Evolutionary conservation across 768 basidiomycete species (phyloP).

Genomic region (Macrocybe gigantea): DNA sequence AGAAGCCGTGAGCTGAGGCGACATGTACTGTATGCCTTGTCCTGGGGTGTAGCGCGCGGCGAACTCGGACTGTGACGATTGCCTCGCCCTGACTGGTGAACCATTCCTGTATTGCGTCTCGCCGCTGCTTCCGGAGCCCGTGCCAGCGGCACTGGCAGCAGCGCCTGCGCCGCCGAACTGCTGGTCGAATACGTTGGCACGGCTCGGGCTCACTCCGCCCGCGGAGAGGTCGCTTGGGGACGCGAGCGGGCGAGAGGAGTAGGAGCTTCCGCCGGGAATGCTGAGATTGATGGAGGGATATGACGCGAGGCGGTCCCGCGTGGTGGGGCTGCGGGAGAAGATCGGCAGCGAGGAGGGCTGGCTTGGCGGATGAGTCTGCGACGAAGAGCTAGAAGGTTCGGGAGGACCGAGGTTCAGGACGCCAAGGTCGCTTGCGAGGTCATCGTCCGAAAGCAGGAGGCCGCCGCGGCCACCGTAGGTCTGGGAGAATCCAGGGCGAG

Average conservation of each 20-base stretch:
- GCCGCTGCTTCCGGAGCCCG: too few species aligned
- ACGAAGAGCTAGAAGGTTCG: slow-evolving; percentile 23
- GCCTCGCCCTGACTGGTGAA: slow-evolving; percentile 15
- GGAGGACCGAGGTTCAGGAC: slow-evolving; percentile 50
- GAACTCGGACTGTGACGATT: slow-evolving; percentile 29
- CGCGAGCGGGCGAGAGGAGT: slow-evolving; percentile 44
- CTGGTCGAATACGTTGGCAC: slow-evolving; percentile 38
- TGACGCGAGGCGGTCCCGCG: slow-evolving; percentile 42
- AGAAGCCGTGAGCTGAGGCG: slow-evolving; percentile 18
- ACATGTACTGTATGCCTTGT: slow-evolving; percentile 56
- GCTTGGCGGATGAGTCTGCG: slow-evolving; percentile 49
- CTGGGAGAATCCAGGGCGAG: slow-evolving; percentile 24
- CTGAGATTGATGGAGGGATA: slow-evolving; percentile 61
- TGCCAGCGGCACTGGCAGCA: too few species aligned
- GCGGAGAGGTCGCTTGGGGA: slow-evolving; percentile 60
- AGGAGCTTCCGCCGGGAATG: slow-evolving; percentile 40
- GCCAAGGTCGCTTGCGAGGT: slow-evolving; percentile 68
- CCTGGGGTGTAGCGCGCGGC: slow-evolving; percentile 61
- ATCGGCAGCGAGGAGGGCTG: slow-evolving; percentile 76
- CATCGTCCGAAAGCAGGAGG: slow-evolving; percentile 71
- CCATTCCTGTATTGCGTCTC: slow-evolving; percentile 30
- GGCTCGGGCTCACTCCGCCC: slow-evolving; percentile 42
- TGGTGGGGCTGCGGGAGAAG: slow-evolving; percentile 60
- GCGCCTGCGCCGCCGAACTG: slow-evolving; percentile 19
- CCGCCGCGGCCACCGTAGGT: slow-evolving; percentile 45